These are phyloP conservation scores for Geum urbanum DNA, from an alignment of 306 rosid species.

Conservation along the genomic window DNA sequence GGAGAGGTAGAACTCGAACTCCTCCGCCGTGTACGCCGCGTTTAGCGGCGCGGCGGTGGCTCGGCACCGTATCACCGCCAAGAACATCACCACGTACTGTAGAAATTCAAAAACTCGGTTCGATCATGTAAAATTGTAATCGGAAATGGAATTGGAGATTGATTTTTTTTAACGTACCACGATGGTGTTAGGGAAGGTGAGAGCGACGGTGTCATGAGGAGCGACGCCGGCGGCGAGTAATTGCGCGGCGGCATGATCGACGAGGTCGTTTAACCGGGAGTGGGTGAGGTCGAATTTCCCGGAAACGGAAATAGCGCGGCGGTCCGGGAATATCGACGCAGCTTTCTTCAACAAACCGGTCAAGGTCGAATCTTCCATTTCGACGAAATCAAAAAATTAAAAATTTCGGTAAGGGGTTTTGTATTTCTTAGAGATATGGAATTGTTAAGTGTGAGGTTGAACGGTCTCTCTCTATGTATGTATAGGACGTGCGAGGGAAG, in stretches of 20 bases:
- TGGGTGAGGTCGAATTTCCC: constrained; percentile 60
- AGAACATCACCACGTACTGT: constrained; percentile 63
- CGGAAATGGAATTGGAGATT: too few species aligned
- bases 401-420: too few species aligned
- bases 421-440: not conserved
- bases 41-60: constrained; percentile 90
- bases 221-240: constrained; percentile 51
- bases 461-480: not conserved
- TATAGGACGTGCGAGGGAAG: not conserved
- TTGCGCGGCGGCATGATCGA: constrained; percentile 57
- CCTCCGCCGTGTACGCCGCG: constrained; percentile 76
- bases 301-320: constrained; percentile 63
- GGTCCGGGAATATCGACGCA: constrained; percentile 42
- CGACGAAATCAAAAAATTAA: too few species aligned
- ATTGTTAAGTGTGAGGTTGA: not conserved
- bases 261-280: constrained; percentile 40
- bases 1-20: constrained; percentile 70
- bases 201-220: constrained; percentile 70
- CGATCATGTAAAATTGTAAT: too few species aligned
- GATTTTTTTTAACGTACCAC: constrained; percentile 38
- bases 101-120: not conserved
- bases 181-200: constrained; percentile 73
- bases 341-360: constrained; percentile 47
- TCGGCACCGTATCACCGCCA: constrained; percentile 74
- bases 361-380: constrained; percentile 50